Evolutionary conservation across 176 grass and related monocot genomes (phyloP).

Genomic region (Lolium perenne): DNA sequence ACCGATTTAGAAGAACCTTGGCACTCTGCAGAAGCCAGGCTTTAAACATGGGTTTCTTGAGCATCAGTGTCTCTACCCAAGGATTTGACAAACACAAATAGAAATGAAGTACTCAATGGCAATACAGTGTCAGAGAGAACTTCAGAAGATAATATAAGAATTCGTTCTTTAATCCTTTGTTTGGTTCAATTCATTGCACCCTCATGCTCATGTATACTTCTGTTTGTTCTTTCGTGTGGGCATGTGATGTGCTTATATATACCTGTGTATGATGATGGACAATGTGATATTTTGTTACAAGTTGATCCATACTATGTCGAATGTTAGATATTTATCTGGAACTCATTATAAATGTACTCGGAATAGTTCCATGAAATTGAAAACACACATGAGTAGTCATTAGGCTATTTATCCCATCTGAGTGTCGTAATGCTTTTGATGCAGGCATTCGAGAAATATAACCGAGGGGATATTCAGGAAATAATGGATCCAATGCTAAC

Average conservation of each 20-base stretch:
- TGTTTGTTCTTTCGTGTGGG: not conserved
- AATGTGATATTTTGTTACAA: constrained; percentile 7
- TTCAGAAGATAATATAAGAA: not conserved
- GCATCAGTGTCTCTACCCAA: not conserved
- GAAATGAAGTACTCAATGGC: not conserved
- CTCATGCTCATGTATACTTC: not conserved
- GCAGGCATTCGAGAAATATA: constrained; percentile 77
- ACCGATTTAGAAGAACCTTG: not conserved
- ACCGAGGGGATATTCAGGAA: constrained; percentile 48
- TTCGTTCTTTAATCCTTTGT: constrained; percentile 6
- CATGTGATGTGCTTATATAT: not conserved
- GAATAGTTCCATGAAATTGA: constrained; percentile 21
- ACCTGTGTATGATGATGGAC: not conserved
- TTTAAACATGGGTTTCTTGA: not conserved
- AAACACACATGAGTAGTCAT: constrained; percentile 3
- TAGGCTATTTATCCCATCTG: not conserved
- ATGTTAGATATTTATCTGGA: constrained; percentile 4
- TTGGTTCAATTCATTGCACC: not conserved
- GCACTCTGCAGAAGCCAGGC: not conserved
- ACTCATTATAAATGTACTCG: not conserved
- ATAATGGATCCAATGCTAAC: constrained; percentile 79
- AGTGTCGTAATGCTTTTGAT: constrained; percentile 28
- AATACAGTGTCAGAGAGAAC: constrained; percentile 3
- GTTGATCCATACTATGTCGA: not conserved
- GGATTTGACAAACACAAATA: not conserved